Evolutionary conservation across 345 rosid genomes (phyloP).

Genomic region (Mangifera indica): DNA sequence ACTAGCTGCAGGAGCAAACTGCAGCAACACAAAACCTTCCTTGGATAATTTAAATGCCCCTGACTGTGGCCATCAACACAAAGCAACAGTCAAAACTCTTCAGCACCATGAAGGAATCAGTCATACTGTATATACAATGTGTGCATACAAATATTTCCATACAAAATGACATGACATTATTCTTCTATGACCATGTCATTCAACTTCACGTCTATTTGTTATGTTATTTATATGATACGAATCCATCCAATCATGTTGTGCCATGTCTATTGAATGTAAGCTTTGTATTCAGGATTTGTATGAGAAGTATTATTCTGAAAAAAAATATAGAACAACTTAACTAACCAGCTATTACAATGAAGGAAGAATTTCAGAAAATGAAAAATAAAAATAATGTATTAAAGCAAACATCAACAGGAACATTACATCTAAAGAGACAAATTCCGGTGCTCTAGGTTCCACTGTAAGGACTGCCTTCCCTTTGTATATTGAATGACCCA

Average conservation of each 20-base stretch:
- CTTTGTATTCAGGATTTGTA: no score
- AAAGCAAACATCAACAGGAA: slow-evolving; percentile 7
- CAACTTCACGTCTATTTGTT: no score
- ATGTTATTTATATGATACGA: no score
- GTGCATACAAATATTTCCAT: no score
- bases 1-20: slow-evolving; percentile 86
- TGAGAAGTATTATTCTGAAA: neutral
- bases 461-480: slow-evolving; percentile 92
- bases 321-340: neutral
- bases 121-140: no score
- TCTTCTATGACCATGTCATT: no score
- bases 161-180: no score
- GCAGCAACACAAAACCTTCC: slow-evolving; percentile 71
- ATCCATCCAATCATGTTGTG: no score
- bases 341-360: neutral
- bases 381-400: neutral
- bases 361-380: neutral
- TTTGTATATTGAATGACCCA: slow-evolving; percentile 86
- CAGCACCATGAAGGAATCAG: neutral
- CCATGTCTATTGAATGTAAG: no score
- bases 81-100: slow-evolving; percentile 20
- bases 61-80: slow-evolving; percentile 45
- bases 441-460: slow-evolving; percentile 83
- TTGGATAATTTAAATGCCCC: slow-evolving; percentile 71
- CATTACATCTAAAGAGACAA: slow-evolving; percentile 62